Conservation (phyloP, 23 red algal species). For the Gracilariopsis chorda region DNA sequence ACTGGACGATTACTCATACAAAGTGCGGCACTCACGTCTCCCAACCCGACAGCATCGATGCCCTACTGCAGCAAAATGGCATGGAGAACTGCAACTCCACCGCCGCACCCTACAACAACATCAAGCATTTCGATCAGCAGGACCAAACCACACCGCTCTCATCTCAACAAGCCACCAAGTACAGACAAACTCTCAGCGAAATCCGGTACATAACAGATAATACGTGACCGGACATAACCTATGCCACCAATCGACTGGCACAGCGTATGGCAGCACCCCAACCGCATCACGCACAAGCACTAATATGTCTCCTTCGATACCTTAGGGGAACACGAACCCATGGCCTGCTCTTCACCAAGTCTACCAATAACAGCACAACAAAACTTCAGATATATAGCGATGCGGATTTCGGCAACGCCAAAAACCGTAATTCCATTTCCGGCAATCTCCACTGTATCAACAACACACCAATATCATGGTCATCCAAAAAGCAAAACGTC, state of each 20-base stretch:
- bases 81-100: neutral
- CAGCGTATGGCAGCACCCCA: no score
- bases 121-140: neutral
- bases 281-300: no score
- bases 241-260: neutral
- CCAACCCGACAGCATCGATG: neutral
- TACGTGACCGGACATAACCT: neutral
- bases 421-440: no score
- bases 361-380: no score
- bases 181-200: neutral
- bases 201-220: neutral
- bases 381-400: no score
- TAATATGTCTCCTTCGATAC: neutral
- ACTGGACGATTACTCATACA: neutral
- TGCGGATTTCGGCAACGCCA: no score
- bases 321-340: no score
- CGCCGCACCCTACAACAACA: neutral
- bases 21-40: no score
- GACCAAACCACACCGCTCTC: neutral
- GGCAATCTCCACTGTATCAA: no score
- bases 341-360: no score
- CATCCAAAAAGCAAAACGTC: no score
- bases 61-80: neutral
- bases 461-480: no score
- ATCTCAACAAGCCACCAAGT: neutral